Evolutionary conservation across 805 yeast species (phyloP).

Genomic region (Metschnikowia lochheadii): DNA sequence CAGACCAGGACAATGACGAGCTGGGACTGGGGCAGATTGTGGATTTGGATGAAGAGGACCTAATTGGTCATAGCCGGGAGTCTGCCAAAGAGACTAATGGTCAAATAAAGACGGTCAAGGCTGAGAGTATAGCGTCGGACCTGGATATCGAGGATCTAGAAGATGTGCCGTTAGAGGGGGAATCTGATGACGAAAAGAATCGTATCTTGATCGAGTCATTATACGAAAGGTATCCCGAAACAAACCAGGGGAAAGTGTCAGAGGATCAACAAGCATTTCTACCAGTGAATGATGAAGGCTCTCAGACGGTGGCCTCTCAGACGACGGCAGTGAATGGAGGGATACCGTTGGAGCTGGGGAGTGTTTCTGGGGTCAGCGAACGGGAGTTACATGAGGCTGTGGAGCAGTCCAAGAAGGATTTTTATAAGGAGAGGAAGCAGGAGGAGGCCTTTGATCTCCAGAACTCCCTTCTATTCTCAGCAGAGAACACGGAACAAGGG

Average conservation of each 20-base stretch:
- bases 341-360: background rate
- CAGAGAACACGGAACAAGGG: constrained; percentile 23
- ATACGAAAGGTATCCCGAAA: constrained; percentile 26
- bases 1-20: constrained; percentile 42
- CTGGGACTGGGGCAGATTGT: constrained; percentile 46
- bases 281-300: too few relatives aligned
- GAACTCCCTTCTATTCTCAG: background rate
- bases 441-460: background rate
- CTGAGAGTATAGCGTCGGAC: constrained; percentile 10
- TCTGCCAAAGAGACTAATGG: too few relatives aligned
- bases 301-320: too few relatives aligned
- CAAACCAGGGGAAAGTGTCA: background rate
- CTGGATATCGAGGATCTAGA: constrained; percentile 19
- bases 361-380: constrained; percentile 23
- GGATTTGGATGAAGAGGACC: constrained; percentile 42
- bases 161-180: constrained; percentile 21
- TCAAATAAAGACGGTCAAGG: background rate
- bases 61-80: too few relatives aligned
- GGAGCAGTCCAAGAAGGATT: constrained; percentile 44
- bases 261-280: too few relatives aligned
- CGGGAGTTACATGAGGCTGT: constrained; percentile 45
- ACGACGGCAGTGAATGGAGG: too few relatives aligned
- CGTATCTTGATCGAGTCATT: constrained; percentile 35
- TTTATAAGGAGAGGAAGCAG: constrained; percentile 10
- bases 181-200: constrained; percentile 22